Conservation (phyloP, 441 rosid species). For the Theobroma grandiflorum region DNA sequence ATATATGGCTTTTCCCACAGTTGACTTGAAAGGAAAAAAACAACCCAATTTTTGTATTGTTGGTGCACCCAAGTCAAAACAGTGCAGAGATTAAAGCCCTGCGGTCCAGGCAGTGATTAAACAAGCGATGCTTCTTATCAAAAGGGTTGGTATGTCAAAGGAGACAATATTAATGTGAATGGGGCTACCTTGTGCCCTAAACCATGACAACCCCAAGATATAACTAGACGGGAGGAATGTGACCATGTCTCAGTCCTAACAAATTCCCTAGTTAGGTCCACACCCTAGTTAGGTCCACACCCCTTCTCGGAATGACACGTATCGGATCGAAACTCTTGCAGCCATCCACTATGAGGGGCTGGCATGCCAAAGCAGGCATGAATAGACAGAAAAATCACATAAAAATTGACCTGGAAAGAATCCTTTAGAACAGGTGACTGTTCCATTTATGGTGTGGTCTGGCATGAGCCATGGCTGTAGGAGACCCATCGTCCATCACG, state of each 20-base stretch:
- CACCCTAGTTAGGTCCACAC: neutral
- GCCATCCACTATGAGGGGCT: neutral
- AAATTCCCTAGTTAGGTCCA: neutral
- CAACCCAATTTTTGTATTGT: neutral
- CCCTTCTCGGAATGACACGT: neutral
- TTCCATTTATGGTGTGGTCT: neutral
- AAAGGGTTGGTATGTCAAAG: slow-evolving; percentile 23
- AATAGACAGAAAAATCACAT: slow-evolving; percentile 29
- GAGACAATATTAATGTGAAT: slow-evolving; percentile 39
- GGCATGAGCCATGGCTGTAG: neutral
- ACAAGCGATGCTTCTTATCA: slow-evolving; percentile 27
- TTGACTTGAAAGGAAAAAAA: slow-evolving; percentile 21
- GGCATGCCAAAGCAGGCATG: slow-evolving; percentile 6
- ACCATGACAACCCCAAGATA: slow-evolving; percentile 23
- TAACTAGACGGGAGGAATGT: slow-evolving; percentile 17
- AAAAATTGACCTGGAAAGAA: slow-evolving; percentile 16
- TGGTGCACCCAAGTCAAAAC: slow-evolving; percentile 16
- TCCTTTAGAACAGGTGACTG: neutral
- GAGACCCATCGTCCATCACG: slow-evolving; percentile 31
- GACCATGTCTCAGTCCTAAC: slow-evolving; percentile 26
- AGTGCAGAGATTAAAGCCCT: neutral
- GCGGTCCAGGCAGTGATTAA: slow-evolving; percentile 14
- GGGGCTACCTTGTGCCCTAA: slow-evolving; percentile 37
- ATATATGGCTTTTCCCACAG: neutral
- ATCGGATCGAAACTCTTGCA: neutral